Evolutionary conservation across 2,329 filamentous ascomycete genomes (phyloP), one percentile per base, ranked within the genome.

Genomic region (Fusarium domesticum): DNA sequence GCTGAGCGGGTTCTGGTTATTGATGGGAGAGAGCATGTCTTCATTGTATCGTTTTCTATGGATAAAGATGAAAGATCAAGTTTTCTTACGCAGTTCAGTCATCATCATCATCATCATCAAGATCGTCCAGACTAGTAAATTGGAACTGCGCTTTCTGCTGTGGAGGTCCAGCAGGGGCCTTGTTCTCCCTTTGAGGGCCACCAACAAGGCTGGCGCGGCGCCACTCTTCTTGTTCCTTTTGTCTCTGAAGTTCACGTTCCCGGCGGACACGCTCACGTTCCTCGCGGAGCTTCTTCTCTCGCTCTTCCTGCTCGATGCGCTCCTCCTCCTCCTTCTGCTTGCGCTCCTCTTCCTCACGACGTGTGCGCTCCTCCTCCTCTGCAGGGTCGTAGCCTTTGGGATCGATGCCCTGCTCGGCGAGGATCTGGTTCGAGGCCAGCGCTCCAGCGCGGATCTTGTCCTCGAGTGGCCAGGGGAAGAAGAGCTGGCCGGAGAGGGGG

Each of bases 401-500:
- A 60, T 87, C 80, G 52, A 80, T 74, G 6, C 83, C 84, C 42
- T 74, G 68, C 56, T 85, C 82, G 5, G 77, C 54, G 50, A 89
- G 74, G 18, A 74, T 68, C 58, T 89, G 83, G 35, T 81, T 77
- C 7, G 73, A 71, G 0, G 82, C 84, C 33, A 95, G 71, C 2
- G 83, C 82, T 28, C 89, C 87, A 14, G 72, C 70, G 23, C 81
- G 77, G 50, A 93, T 87, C 47, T 81, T 77, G 23, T 84, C 80
- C 50, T 88, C 82, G 19, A 72, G 73, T 1, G 88, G 88, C 88
- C 88, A 95, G 1, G 89, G 88, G 36, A 82, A 76, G 69, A 90
- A 95, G n/a, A 72, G 61, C 30, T 76, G 71, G 8, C 77, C 74
- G 7, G 74, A 74, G 15, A 76, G 65, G 0, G 80, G 77, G 57